phyloP scores from a whole-genome alignment of 2,329 filamentous ascomycete genomes.

The Colletotrichum truncatum region DNA sequence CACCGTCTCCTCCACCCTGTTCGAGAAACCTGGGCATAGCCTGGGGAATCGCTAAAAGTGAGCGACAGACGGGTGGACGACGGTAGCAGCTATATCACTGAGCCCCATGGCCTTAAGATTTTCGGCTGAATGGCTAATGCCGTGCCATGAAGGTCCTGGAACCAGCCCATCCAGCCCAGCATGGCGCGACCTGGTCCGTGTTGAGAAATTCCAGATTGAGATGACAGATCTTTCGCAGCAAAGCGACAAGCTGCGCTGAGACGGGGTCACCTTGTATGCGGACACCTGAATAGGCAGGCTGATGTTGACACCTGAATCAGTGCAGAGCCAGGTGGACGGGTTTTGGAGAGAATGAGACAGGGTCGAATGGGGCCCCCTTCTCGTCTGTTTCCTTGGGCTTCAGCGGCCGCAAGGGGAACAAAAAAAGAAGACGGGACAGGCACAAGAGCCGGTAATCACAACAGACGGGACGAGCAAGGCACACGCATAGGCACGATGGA shows the following conservation, averaged over 20 bases:
- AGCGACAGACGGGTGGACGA: constrained; percentile 41
- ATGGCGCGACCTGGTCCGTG: constrained; percentile 40
- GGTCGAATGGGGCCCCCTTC: constrained; percentile 14
- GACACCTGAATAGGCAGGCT: constrained; percentile 15
- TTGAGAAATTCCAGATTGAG: constrained; percentile 32
- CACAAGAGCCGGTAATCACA: background rate
- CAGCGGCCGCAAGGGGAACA: constrained; percentile 6
- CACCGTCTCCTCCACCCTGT: constrained; percentile 33
- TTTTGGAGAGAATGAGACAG: constrained; percentile 22
- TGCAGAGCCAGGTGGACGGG: constrained; percentile 14
- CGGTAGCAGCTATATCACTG: constrained; percentile 43
- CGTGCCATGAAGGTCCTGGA: constrained; percentile 49
- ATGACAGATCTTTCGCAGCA: constrained; percentile 16
- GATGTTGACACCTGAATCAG: constrained; percentile 23
- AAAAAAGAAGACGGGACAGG: constrained; percentile 16
- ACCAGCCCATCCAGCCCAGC: constrained; percentile 32
- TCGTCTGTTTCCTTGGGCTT: constrained; percentile 7
- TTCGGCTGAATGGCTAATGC: constrained; percentile 62
- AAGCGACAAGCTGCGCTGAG: constrained; percentile 30
- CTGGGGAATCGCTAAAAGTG: constrained; percentile 37
- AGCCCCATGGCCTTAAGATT: constrained; percentile 48
- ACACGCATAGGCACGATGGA: constrained; percentile 10
- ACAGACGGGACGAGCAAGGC: background rate
- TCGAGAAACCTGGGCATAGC: constrained; percentile 17
- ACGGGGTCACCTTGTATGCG: constrained; percentile 33